Conservation (phyloP, 495 filamentous ascomycete genomes). For the Daldinia caldariorum region DNA sequence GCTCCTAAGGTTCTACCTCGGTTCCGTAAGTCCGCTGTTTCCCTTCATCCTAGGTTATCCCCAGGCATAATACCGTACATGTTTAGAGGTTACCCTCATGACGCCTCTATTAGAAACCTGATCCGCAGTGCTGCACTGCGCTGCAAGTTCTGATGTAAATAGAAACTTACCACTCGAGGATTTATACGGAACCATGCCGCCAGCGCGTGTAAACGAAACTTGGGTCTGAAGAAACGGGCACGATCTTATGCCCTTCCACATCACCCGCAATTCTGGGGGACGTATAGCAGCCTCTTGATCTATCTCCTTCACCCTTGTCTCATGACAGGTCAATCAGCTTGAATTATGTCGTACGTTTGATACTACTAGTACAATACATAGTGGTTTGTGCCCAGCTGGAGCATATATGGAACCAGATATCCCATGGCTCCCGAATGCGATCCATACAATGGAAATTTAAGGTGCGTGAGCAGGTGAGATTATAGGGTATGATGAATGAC, state of each 20-base stretch:
- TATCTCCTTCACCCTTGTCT: constrained; percentile 1
- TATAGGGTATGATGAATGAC: constrained; percentile 24
- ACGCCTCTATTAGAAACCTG: neutral
- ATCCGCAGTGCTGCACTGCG: neutral
- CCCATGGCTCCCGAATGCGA: neutral
- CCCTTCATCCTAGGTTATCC: neutral
- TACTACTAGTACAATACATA: no score
- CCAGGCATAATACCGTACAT: neutral
- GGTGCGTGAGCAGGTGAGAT: constrained; percentile 15
- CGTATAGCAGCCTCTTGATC: constrained; percentile 1
- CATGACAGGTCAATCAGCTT: neutral
- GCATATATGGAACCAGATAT: neutral
- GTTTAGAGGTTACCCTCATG: neutral
- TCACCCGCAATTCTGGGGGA: neutral
- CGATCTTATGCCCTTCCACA: constrained; percentile 3
- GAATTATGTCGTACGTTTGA: neutral
- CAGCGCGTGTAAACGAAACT: neutral
- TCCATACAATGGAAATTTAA: constrained; percentile 4
- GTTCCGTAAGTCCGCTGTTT: constrained; percentile 9
- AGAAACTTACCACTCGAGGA: neutral
- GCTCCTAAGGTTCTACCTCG: no score
- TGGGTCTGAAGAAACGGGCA: neutral
- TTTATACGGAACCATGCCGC: neutral
- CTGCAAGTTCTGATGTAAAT: neutral
- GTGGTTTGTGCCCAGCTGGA: neutral